Evolutionary conservation across 768 basidiomycete genomes (phyloP).

Genomic region (Russula sp.): DNA sequence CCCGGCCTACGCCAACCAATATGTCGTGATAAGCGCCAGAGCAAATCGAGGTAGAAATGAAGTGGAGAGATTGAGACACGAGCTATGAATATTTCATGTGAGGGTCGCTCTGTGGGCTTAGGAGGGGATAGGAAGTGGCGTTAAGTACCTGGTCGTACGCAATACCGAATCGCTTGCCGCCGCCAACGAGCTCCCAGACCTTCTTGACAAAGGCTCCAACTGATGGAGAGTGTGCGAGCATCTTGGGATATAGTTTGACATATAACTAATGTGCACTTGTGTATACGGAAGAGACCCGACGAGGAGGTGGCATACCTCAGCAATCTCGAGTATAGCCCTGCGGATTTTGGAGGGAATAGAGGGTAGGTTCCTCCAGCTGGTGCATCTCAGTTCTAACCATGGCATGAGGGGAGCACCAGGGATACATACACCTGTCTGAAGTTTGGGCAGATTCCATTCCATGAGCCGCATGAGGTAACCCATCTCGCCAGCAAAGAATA

Average conservation of each 20-base stretch:
- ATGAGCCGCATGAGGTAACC: slow-evolving; percentile 81
- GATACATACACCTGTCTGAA: slow-evolving; percentile 60
- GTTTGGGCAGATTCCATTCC: slow-evolving; percentile 65
- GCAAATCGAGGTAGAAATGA: slow-evolving; percentile 35
- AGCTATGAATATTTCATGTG: slow-evolving; percentile 41
- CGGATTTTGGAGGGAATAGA: slow-evolving; percentile 85
- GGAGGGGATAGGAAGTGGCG: slow-evolving; percentile 22
- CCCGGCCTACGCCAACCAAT: slow-evolving; percentile 41
- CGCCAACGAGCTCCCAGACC: too few species aligned
- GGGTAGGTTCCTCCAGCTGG: slow-evolving; percentile 74
- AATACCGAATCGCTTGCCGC: slow-evolving; percentile 43
- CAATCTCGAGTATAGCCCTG: slow-evolving; percentile 83
- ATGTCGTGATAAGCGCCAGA: slow-evolving; percentile 75
- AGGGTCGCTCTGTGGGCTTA: background rate
- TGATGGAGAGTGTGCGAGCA: slow-evolving; percentile 43
- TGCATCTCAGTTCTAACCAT: slow-evolving; percentile 15
- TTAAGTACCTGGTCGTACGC: slow-evolving; percentile 61
- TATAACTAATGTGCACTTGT: too few species aligned
- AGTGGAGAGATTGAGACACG: slow-evolving; percentile 84
- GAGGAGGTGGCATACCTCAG: slow-evolving; percentile 58
- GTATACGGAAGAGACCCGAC: too few species aligned
- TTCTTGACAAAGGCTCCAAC: slow-evolving; percentile 66
- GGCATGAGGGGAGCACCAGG: too few species aligned
- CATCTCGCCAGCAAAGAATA: slow-evolving; percentile 67
- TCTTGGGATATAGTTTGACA: too few species aligned